Evolutionary conservation across 2,329 filamentous ascomycete genomes (phyloP), one percentile per base, ranked within the genome.

Genomic region (Diaporthe humulicola): DNA sequence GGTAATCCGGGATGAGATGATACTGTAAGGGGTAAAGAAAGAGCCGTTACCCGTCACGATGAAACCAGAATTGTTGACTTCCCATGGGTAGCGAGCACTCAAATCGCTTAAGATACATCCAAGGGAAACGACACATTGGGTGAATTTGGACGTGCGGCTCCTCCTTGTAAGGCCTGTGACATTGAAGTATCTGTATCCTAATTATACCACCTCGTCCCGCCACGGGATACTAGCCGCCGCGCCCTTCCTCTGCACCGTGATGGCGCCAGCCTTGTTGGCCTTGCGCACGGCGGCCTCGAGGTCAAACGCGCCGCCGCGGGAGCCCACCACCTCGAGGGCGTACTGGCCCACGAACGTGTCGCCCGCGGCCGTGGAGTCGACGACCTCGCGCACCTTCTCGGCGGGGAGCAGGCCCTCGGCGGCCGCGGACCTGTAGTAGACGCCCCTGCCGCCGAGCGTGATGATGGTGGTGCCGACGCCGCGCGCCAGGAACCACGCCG

Each of bases 261-360:
- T 88, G 1, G 89, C 90, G 0, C 93, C 91, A 1, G 91, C 92
- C 73, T 85, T 84, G 74, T 92, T 93, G 2, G 92, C 90, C 82
- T 88, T 89, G 60, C 84, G 82, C 61, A 94, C 88, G 0, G 93
- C 91, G 1, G 87, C 86, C 74, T 89, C 89, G 58, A 93, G 87
- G 74, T 89, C 87, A 74, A 91, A 89, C 17, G 74, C 76, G 17
- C 73, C 79, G 73, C 78, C 57, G 75, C 76, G 48, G 81, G 81
- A 70, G 33, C 81, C 87, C 52, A 94, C 94, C 40, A 93, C 89
- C 74, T 92, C 90, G 36, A 97, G 90, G 3, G 95, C 94, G 82
- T 98, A 98, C 30, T 91, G 93, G 2, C 97, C 96, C 7, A 97
- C 94, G 85, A 98, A 98, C 0, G 96, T 98, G 83, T 98, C 96